phyloP scores from a whole-genome alignment of 768 basidiomycete genomes.

The Phlebiopsis gigantea region DNA sequence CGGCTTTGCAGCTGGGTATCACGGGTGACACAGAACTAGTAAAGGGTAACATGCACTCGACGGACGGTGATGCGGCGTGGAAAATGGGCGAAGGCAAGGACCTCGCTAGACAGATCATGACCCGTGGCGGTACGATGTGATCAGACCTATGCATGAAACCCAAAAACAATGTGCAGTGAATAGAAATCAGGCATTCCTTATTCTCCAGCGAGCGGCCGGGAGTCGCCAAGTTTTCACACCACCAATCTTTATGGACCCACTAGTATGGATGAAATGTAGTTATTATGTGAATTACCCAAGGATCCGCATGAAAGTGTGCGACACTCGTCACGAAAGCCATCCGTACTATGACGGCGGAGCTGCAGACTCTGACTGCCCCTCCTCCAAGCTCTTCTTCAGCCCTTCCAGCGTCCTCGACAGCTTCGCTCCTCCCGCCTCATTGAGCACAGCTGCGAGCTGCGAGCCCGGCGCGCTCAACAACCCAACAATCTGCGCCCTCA shows the following conservation, averaged over 20 bases:
- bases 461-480: conserved; percentile 70
- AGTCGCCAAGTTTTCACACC: not conserved
- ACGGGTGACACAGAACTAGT: conserved; percentile 44
- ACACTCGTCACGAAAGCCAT: not conserved
- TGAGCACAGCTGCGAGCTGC: conserved; percentile 67
- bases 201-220: not conserved
- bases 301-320: too few species aligned
- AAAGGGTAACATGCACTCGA: conserved; percentile 30
- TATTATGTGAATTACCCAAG: not conserved
- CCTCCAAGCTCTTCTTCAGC: conserved; percentile 63
- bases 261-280: not conserved
- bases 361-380: conserved; percentile 18
- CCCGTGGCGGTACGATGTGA: conserved; percentile 11
- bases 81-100: conserved; percentile 46
- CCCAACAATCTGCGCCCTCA: conserved; percentile 82
- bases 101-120: conserved; percentile 42
- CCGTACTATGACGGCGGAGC: not conserved
- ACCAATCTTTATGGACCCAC: not conserved
- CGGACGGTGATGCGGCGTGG: conserved; percentile 37
- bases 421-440: conserved; percentile 62
- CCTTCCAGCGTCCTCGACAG: conserved; percentile 73
- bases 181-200: not conserved
- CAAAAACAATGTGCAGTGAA: conserved; percentile 3
- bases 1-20: conserved; percentile 50
- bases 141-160: not conserved